Conservation (phyloP, 352 stramenopile species). For the Aphanomyces stellatus region DNA sequence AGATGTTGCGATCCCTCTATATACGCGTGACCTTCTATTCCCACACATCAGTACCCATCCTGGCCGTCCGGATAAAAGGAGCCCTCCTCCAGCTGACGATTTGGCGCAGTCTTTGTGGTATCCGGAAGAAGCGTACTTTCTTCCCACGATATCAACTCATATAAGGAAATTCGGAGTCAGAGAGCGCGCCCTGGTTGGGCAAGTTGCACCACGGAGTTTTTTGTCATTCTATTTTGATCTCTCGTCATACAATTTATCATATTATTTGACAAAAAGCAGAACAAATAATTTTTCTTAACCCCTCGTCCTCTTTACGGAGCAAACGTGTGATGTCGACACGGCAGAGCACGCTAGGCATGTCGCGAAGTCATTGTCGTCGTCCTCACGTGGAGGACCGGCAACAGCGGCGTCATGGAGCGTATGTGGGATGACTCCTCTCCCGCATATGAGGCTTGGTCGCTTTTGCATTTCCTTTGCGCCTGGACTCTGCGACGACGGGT, state of each 20-base stretch:
- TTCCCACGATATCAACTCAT: background rate
- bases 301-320: too few species aligned
- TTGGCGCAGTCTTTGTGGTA: background rate
- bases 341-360: too few species aligned
- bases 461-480: too few species aligned
- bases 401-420: too few species aligned
- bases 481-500: too few species aligned
- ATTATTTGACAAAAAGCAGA: background rate
- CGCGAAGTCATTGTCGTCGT: too few species aligned
- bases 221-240: background rate
- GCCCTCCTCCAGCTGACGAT: background rate
- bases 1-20: conserved; percentile 8
- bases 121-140: background rate
- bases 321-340: too few species aligned
- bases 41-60: background rate
- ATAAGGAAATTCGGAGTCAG: background rate
- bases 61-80: background rate
- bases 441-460: too few species aligned
- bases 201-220: background rate
- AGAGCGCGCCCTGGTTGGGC: too few species aligned
- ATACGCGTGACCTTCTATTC: background rate
- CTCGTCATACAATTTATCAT: background rate
- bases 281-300: background rate
- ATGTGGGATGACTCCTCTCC: too few species aligned
- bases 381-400: too few species aligned